phyloP scores from a whole-genome alignment of 129 eudicot species.

The Arctium minus region DNA sequence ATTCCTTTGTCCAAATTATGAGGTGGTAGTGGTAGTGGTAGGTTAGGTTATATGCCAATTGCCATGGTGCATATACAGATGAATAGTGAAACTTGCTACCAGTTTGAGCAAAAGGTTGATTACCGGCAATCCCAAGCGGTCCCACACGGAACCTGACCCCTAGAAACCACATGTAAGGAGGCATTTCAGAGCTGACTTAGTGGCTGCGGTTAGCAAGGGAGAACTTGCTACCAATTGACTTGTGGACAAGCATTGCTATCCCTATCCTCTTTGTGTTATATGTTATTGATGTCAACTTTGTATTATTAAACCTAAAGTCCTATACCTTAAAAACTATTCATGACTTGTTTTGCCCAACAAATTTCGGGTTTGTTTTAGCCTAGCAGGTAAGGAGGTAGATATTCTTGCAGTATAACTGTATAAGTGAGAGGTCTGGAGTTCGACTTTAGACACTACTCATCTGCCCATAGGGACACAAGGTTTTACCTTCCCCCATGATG shows the following conservation, averaged over 20 bases:
- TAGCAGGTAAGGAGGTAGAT: not conserved
- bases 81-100: slow-evolving; percentile 16
- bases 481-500: not conserved
- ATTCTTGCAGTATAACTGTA: not conserved
- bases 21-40: slow-evolving; percentile 7
- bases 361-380: not conserved
- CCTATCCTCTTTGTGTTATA: not conserved
- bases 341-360: not conserved
- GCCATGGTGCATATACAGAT: slow-evolving; percentile 25
- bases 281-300: not conserved
- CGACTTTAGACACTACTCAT: not conserved
- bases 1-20: not conserved
- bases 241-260: not conserved
- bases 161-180: not conserved
- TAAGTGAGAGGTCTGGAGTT: not conserved
- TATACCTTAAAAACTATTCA: not conserved
- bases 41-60: slow-evolving; percentile 15
- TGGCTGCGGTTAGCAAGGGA: not conserved
- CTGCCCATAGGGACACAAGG: not conserved
- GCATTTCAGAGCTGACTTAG: not conserved
- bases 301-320: not conserved
- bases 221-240: not conserved
- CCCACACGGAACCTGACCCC: not conserved
- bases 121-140: not conserved
- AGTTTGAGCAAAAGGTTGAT: not conserved